Evolutionary conservation across 2,329 filamentous ascomycete genomes (phyloP), one percentile per base, ranked within the genome.

Genomic region (Fusarium praegraminearum): DNA sequence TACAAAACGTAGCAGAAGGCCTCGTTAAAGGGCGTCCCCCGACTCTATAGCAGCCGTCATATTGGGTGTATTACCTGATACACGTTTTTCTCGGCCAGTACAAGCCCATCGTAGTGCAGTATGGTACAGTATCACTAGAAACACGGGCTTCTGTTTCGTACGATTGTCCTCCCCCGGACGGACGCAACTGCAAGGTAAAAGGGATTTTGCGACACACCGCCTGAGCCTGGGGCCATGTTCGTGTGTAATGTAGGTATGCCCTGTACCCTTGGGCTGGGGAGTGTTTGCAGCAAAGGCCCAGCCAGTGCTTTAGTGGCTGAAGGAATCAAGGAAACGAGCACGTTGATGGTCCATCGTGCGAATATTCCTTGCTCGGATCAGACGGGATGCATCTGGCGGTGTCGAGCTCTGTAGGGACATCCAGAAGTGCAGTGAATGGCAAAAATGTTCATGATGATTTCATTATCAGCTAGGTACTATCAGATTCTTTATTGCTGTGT

Each of bases 171-270:
- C 59, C 58, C 32, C 15, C 18, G 24, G 49, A 50, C 18, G 51
- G 58, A 51, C 36, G 40, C 55, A 64, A 63, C 47, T 52, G 26
- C 38, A 63, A 58, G 57, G 57, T 24, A 33, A 26, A 62, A 60
- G 40, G 63, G 58, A 57, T 65, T 62, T 65, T 68, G 69, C 60
- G 63, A 61, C 65, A 75, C 69, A 74, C 73, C 69, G 72, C 72
- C 64, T 59, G 68, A 59, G 66, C 72, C 60, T 59, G 68, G 65
- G 60, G 56, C 47, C 63, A 63, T 71, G 57, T 58, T 69, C 46
- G 38, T 71, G 54, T 67, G 66, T 64, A 73, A 45, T 54, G 28
- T 44, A 32, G n/a, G 46, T 49, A 32, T 52, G 30, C 32, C 22
- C 35, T 16, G 24, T 24, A 54, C 28, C 38, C 38, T 45, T 54